A percentile compares a stretch with the other conserved stretches of the same genome.
Evolutionary conservation across 164 flowering plant species (phyloP).

Genomic region (Protea cynaroides): DNA sequence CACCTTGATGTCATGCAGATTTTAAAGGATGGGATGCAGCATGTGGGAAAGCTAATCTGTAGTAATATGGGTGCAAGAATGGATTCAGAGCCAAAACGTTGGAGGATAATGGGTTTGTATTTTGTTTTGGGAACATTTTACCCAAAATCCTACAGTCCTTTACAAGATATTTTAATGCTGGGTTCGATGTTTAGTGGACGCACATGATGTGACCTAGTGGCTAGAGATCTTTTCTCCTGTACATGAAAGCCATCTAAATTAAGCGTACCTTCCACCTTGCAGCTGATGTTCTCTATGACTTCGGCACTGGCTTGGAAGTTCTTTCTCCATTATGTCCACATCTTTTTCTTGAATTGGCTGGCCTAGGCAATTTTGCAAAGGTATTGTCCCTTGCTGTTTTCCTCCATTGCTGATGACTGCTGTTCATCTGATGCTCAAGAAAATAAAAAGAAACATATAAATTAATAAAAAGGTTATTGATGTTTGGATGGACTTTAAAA

Average conservation of each 20-base stretch:
- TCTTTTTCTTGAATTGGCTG: conserved; percentile 94
- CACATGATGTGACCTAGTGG: neutral
- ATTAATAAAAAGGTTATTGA: neutral
- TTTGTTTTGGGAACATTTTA: conserved; percentile 1
- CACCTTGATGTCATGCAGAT: conserved; percentile 41
- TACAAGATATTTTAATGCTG: no score
- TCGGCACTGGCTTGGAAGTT: conserved; percentile 95
- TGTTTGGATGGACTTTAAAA: neutral
- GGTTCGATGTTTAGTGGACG: neutral
- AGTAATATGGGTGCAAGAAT: conserved; percentile 96
- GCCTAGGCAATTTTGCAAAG: conserved; percentile 96
- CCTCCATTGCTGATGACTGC: no score
- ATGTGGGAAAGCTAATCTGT: conserved; percentile 89
- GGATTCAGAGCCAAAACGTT: conserved; percentile 98
- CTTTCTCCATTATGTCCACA: conserved; percentile 93
- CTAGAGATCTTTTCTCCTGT: neutral
- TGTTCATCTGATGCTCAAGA: no score
- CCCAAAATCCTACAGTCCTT: conserved; percentile 3
- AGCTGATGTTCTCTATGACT: conserved; percentile 96
- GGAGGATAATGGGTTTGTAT: conserved; percentile 81
- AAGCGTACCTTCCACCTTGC: conserved; percentile 25
- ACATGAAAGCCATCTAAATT: conserved; percentile 6
- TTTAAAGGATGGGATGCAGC: conserved; percentile 95
- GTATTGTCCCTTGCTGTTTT: conserved; percentile 19
- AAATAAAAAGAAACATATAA: neutral